Evolutionary conservation across 257 asterid genomes (phyloP).

Genomic region (Nicotiana sylvestris): DNA sequence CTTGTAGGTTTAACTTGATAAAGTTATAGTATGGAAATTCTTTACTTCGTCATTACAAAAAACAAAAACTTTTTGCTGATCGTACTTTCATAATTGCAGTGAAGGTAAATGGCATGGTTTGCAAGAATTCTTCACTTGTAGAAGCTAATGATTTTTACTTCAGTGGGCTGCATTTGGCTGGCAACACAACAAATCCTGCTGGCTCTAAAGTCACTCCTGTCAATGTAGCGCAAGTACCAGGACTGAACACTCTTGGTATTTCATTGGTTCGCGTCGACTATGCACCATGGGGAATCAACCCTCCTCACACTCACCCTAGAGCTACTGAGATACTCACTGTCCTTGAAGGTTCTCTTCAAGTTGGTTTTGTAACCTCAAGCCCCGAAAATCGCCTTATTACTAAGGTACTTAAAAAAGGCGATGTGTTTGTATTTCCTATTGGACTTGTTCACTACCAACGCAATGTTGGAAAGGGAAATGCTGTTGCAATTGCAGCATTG

Average conservation of each 20-base stretch:
- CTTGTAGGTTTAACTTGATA: too few relatives aligned
- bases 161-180: neutral
- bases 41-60: too few relatives aligned
- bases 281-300: neutral
- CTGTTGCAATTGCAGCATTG: neutral
- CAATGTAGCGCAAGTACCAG: neutral
- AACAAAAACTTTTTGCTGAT: neutral
- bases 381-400: neutral
- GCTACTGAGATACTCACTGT: neutral
- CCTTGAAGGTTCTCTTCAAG: neutral
- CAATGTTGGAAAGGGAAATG: neutral
- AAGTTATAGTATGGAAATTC: too few relatives aligned
- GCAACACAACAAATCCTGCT: neutral
- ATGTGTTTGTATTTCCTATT: neutral
- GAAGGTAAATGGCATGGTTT: neutral
- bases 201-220: neutral
- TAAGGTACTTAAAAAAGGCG: neutral
- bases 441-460: conserved; percentile 8
- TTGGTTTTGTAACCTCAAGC: neutral
- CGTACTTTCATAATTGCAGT: neutral
- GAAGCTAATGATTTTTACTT: neutral
- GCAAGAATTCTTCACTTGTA: neutral
- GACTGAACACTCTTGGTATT: neutral
- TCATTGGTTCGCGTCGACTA: neutral
- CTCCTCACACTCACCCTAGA: neutral